These are phyloP conservation scores for Aquilaria agallochum DNA, from an alignment of 441 rosid genomes.

Conservation along the genomic window DNA sequence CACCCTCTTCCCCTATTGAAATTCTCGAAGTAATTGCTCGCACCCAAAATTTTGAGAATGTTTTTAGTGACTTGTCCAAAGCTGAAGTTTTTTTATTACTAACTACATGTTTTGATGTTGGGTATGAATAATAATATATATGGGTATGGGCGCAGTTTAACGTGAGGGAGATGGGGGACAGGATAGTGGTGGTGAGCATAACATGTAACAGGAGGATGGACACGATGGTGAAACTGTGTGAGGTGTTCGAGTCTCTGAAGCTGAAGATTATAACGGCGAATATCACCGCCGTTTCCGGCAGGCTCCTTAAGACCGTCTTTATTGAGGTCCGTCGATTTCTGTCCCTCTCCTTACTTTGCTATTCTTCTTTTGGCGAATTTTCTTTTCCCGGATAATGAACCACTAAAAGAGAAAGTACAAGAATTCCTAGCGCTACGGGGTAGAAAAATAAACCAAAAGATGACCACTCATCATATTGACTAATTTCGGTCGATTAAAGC, in stretches of 20 bases:
- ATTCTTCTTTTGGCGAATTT: no score
- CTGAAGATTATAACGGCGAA: conserved; percentile 76
- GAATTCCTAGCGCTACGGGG: no score
- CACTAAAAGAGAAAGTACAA: no score
- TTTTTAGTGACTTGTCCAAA: no score
- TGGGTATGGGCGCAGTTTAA: conserved; percentile 43
- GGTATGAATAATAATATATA: no score
- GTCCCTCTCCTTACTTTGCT: not conserved
- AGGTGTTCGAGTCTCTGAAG: conserved; percentile 76
- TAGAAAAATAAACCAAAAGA: no score
- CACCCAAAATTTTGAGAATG: no score
- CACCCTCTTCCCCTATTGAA: conserved; percentile 50
- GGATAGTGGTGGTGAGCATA: conserved; percentile 65
- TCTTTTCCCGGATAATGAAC: no score
- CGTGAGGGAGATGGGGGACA: conserved; percentile 67
- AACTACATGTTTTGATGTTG: no score
- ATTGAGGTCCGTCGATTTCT: conserved; percentile 50
- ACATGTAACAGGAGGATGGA: conserved; percentile 77
- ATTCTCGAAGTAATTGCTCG: conserved; percentile 52
- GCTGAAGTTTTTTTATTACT: no score
- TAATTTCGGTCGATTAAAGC: no score
- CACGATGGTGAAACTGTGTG: conserved; percentile 86
- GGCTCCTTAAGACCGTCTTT: conserved; percentile 73
- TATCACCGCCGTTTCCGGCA: conserved; percentile 67
- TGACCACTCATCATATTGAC: no score